Evolutionary conservation across 1,284 basidiomycete species (phyloP), one percentile per base, ranked within the genome.

Genomic region (Leccinum variabile): DNA sequence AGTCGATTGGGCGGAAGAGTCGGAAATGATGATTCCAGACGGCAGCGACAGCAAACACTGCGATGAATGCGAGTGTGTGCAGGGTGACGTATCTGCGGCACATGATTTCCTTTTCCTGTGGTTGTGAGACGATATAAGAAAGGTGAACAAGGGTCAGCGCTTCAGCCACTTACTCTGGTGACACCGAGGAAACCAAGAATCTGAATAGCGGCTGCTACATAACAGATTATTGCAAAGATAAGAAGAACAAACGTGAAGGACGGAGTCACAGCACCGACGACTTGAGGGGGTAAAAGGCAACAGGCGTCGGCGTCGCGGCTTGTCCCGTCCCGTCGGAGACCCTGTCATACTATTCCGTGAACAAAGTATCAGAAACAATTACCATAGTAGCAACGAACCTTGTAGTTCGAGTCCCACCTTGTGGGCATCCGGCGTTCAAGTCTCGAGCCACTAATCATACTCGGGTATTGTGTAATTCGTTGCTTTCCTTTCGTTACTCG

Each of bases 141-240:
- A 22, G 32, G 41, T 5, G 33, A 22, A 41, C 9, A 60, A 33
- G 22, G 61, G n/a, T 22, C 5, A 46, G 30, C 16, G 41, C 41
- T 44, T 18, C 10, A 22, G 55, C n/a, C 22, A 76, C 84, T 60
- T 69, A 90, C 93, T 79, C 83, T 82, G 60, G 85, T 83, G 46
- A 96, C 94, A 61, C 90, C 93, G 57, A 94, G 75, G 75, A 95
- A 90, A 1, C 95, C 95, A 11, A 96, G 72, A 0, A 92, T 67
- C 74, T 97, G 95, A 13, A 90, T 66, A 4, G 78, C 86, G 61
- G 88, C 88, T 25, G 83, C 88, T 56, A 88, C 79, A 74, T 94
- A 92, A 68, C 89, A 91, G 32, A 93, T 74, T 13, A 86, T 81
- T 3, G 85, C 93, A 59, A 97, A 82, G 60, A 97, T 79, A 79